Base-by-base conservation (phyloP, 2,329 filamentous ascomycete species). In the Fusarium devonianum region DNA sequence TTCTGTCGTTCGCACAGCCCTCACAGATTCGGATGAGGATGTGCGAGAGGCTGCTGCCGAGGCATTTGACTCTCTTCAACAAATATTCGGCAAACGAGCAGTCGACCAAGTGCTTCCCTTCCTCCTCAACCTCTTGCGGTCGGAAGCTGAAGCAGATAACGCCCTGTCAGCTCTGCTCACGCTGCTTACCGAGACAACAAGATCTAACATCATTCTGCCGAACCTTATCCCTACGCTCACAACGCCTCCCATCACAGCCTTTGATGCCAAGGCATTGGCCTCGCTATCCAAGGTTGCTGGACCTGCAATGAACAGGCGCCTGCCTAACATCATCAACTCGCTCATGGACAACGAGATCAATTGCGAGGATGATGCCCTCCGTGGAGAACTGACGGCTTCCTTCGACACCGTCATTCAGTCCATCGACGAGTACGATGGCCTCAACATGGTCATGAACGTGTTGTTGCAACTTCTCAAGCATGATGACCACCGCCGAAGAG, bases 41-140 rank as follows among this genome's bases (percentile, higher is more conserved):
- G 95, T 99, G 37, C 83, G 94, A 69, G 94, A 99, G 72, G 91
- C 94, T 49, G 94, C 95, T 18, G 94, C 95, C 16, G 94, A 99
- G 73, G 94, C 94, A 2, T 99, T 99, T 67, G 94, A 99, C 71
- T 90, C 92, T 23, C 75, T 99, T 49, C 94, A 99, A 72, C 89
- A 93, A 66, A 90, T 96, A 40, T 79, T 97, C 56, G 94, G 94
- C 76, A 97, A 97, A 80, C 89, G 85, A 66, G 92, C 92, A 43
- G 89, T 99, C 40, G 93, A 99, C 67, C 92, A 97, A 69, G 94
- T 99, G 17, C 80, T 99, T 56, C 95, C 95, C 43, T 88, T 92
- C 75, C 85, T 99, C 21, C 86, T 99, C 67, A 93, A 85, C 68
- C 82, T 97, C n/a, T 78, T 99, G 51, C 87, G 92, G 45, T 88